phyloP scores from a whole-genome alignment of 2,329 filamentous ascomycete genomes.

The Dryadomyces sulphureus region DNA sequence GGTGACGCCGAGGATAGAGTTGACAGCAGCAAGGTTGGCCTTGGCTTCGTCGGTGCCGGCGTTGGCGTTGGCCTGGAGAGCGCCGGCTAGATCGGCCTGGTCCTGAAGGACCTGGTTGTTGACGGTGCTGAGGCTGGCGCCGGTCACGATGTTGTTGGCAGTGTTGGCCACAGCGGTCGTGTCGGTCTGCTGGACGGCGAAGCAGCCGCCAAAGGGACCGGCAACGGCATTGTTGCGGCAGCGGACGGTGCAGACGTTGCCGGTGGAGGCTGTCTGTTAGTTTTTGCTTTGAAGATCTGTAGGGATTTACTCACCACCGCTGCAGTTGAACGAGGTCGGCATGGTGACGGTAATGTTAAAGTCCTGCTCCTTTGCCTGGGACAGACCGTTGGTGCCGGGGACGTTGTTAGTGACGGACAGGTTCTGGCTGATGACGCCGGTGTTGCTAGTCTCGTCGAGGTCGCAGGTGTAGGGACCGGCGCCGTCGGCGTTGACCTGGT shows the following conservation, averaged over 20 bases:
- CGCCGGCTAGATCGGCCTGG: constrained; percentile 23
- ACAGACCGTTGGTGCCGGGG: constrained; percentile 11
- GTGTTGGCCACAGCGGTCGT: constrained; percentile 24
- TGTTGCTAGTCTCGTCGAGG: constrained; percentile 31
- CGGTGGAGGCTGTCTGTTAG: constrained; percentile 29
- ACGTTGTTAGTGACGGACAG: constrained; percentile 28
- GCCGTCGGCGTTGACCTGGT: constrained; percentile 40
- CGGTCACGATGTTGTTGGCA: constrained; percentile 25
- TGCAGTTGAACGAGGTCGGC: constrained; percentile 33
- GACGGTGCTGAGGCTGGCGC: constrained; percentile 27
- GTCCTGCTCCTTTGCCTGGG: constrained; percentile 10
- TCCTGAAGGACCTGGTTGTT: constrained; percentile 34
- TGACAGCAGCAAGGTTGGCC: constrained; percentile 14
- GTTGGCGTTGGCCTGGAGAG: constrained; percentile 8
- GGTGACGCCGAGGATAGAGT: constrained; percentile 1
- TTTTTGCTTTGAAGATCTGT: not conserved
- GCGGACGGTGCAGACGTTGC: constrained; percentile 42
- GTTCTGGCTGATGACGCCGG: constrained; percentile 28
- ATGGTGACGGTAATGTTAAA: constrained; percentile 40
- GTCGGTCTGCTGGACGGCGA: constrained; percentile 41
- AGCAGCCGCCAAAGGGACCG: constrained; percentile 32
- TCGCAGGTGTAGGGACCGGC: constrained; percentile 41
- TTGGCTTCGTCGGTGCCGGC: constrained; percentile 15
- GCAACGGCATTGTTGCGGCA: constrained; percentile 40
- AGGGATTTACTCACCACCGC: constrained; percentile 28